Base-by-base conservation (phyloP, 257 asterid genomes). In the Solanum dulcamara region DNA sequence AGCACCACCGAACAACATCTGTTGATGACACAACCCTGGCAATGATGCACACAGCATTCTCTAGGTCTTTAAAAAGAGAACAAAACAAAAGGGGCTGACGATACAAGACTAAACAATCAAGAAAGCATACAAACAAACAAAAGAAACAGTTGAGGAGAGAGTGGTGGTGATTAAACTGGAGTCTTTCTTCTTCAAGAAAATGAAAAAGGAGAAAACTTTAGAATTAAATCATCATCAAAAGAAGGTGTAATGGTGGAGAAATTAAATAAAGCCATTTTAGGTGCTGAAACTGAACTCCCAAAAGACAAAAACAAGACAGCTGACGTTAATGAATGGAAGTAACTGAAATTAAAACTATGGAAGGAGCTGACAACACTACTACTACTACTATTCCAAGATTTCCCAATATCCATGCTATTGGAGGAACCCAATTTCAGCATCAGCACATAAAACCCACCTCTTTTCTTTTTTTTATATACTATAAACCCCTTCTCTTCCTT, bases 1-100 rank as follows among this genome's bases (percentile, higher is more conserved):
- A 80, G 86, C 89, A 85, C 83, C 83, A 81, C 55, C 37, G 81
- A 60, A 70, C 91, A 85, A 82, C 88, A 81, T 89, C 79, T 81
- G 89, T 50, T 85, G 93, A 87, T 88, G 88, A 86, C 83, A 53
- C 51, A 89, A 87, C 64, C 90, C 90, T 81, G 91, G 85, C 81
- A 90, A 75, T 28, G 94, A 90, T 86, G 86, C 86, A 88, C 92
- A 87, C 90, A 89, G 75, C 93, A 92, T 90, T 86, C 85, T 48
- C 84, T 60, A 57, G 40, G 72, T 48, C 35, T 85, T 85, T 85
- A 42, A 46, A 70, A 53, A 86, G 68, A 81, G 81, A 20, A 87
- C 57, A 68, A 55, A 81, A 37, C 60, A 64, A 32, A 53, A 11
- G 59, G 66, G 88, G 71, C 44, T n/a, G 87, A 77, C 79, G 80